phyloP scores from a whole-genome alignment of 2,329 filamentous ascomycete species.

The Metarhizium rileyi region DNA sequence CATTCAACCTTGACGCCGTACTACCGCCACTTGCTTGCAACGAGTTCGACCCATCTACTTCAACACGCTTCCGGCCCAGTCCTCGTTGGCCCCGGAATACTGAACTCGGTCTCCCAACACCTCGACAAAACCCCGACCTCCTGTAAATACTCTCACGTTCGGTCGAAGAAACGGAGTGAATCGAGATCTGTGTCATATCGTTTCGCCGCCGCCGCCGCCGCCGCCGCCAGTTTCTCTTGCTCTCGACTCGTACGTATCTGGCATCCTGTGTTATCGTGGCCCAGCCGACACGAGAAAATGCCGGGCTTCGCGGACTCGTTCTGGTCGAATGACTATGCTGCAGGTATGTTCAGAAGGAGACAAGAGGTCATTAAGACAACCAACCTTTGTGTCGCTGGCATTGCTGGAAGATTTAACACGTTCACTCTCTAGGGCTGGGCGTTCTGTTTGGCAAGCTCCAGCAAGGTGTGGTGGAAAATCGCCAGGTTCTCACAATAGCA shows the following conservation, averaged over 20 bases:
- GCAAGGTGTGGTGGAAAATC: slow-evolving; percentile 90
- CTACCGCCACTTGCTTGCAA: not conserved
- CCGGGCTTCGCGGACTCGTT: slow-evolving; percentile 91
- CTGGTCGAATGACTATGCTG: slow-evolving; percentile 96
- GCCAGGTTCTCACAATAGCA: slow-evolving; percentile 84
- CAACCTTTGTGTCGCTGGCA: not conserved
- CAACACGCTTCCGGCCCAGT: not conserved
- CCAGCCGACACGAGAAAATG: slow-evolving; percentile 42
- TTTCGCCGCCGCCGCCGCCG: not conserved
- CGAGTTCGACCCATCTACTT: not conserved
- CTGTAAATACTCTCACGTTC: not conserved
- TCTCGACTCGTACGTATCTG: not conserved
- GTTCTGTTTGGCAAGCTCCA: slow-evolving; percentile 95
- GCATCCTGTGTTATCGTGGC: not conserved
- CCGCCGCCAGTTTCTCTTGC: not conserved
- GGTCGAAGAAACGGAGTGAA: not conserved
- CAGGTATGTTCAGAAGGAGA: slow-evolving; percentile 45
- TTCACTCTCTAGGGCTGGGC: slow-evolving; percentile 56
- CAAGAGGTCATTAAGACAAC: not conserved
- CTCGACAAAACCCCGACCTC: not conserved
- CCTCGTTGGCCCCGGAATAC: not conserved
- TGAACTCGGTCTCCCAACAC: not conserved
- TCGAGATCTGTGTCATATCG: no score
- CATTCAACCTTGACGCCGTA: not conserved
- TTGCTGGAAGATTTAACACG: slow-evolving; percentile 1